Evolutionary conservation across 78 protist genomes (phyloP).

Genomic region (Fonticula alba): DNA sequence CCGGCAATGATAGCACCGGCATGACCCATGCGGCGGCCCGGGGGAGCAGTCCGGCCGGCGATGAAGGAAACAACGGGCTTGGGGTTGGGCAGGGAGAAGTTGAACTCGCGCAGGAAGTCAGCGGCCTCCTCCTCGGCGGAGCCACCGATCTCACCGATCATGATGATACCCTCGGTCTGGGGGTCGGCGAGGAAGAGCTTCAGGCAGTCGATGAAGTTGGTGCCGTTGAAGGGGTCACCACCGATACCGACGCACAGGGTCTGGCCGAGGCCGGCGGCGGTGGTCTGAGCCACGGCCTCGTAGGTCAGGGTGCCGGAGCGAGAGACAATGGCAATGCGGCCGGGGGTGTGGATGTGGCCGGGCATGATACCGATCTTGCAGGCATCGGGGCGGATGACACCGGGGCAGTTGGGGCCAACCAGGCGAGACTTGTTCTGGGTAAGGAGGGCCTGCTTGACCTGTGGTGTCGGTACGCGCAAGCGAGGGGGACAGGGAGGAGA

Average conservation of each 20-base stretch:
- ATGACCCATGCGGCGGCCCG: constrained; percentile 97
- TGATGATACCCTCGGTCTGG: constrained; percentile 80
- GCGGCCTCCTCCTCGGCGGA: constrained; percentile 97
- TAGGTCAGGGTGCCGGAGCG: constrained; percentile 98
- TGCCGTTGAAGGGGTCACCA: constrained; percentile 99
- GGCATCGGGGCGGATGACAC: constrained; percentile 95
- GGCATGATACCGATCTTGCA: constrained; percentile 99
- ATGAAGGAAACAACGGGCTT: constrained; percentile 92
- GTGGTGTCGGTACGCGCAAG: background rate
- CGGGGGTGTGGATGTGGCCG: constrained; percentile 90
- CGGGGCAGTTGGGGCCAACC: constrained; percentile 96
- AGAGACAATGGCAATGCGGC: constrained; percentile 86
- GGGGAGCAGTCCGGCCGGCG: constrained; percentile 94
- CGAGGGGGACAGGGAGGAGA: too few relatives aligned
- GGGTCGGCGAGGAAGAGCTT: constrained; percentile 68
- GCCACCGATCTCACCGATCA: constrained; percentile 99
- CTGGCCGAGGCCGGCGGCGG: constrained; percentile 86
- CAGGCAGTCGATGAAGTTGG: constrained; percentile 89
- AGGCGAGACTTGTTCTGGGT: constrained; percentile 65
- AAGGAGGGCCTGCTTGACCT: constrained; percentile 54
- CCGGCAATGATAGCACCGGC: constrained; percentile 97
- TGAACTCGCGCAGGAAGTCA: constrained; percentile 50
- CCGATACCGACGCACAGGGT: constrained; percentile 93
- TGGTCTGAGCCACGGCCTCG: constrained; percentile 96
- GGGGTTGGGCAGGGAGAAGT: constrained; percentile 5